Conservation (phyloP, 1,284 basidiomycete species). For the Melampsora larici-populina region DNA sequence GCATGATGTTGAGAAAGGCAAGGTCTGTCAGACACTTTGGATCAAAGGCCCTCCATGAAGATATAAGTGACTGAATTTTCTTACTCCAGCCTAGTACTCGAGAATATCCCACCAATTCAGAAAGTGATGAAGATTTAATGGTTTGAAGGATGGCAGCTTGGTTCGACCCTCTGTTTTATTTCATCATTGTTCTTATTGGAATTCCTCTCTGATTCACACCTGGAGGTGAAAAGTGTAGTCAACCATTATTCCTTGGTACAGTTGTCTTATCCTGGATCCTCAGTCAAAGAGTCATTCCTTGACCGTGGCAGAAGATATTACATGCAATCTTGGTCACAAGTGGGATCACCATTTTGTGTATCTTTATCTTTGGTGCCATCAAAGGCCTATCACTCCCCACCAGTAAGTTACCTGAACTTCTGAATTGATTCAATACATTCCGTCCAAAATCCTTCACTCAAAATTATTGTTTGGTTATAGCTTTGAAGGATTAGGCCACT, state of each 20-base stretch:
- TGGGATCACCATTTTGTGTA: slow-evolving; percentile 30
- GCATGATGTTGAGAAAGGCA: background rate
- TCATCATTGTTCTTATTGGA: slow-evolving; percentile 28
- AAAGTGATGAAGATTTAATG: background rate
- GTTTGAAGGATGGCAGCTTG: slow-evolving; percentile 13
- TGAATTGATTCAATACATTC: background rate
- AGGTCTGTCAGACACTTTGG: background rate
- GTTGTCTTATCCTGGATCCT: slow-evolving; percentile 37
- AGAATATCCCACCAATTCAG: background rate
- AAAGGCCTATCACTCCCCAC: slow-evolving; percentile 25
- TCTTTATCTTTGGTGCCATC: slow-evolving; percentile 24
- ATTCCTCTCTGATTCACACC: slow-evolving; percentile 34
- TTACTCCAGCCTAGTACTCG: background rate
- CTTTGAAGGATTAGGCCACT: slow-evolving; percentile 30
- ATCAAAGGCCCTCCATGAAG: background rate
- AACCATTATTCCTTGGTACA: slow-evolving; percentile 30
- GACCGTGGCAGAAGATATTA: slow-evolving; percentile 9
- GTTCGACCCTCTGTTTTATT: slow-evolving; percentile 36
- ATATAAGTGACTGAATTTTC: background rate
- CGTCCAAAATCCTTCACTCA: background rate
- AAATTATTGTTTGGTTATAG: background rate
- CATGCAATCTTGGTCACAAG: slow-evolving; percentile 43
- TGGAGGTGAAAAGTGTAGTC: slow-evolving; percentile 16
- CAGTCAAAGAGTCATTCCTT: slow-evolving; percentile 16
- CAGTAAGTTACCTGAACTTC: background rate